phyloP scores from a whole-genome alignment of 129 eudicot species.

The Pseudognaphalium luteoalbum region DNA sequence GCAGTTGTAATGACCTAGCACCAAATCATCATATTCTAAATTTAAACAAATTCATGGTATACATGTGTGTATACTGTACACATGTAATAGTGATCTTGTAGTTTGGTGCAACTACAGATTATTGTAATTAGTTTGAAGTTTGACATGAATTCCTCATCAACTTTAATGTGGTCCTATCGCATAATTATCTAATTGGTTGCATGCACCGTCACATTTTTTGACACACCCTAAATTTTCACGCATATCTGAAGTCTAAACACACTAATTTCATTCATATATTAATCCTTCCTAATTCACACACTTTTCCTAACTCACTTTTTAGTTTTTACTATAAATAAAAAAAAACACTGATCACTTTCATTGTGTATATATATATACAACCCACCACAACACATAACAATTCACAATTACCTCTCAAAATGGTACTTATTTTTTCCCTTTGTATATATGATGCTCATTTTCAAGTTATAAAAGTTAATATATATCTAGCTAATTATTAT shows the following conservation, averaged over 20 bases:
- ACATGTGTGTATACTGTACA: too few relatives aligned
- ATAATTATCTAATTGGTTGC: slow-evolving; percentile 24
- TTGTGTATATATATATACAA: slow-evolving; percentile 27
- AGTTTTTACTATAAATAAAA: not conserved
- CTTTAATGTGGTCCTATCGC: not conserved
- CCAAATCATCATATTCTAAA: too few relatives aligned
- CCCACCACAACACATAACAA: slow-evolving; percentile 11
- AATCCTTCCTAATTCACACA: not conserved
- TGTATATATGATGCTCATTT: not conserved
- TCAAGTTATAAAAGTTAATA: not conserved
- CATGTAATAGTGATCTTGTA: too few relatives aligned
- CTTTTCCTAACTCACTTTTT: not conserved
- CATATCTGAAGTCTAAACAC: slow-evolving; percentile 13
- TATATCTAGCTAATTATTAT: not conserved
- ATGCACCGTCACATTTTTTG: slow-evolving; percentile 31
- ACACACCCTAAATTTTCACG: slow-evolving; percentile 17
- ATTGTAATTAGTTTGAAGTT: too few relatives aligned
- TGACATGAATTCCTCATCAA: too few relatives aligned
- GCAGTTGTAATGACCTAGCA: too few relatives aligned
- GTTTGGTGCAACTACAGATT: too few relatives aligned
- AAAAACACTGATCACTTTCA: not conserved
- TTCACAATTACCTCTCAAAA: slow-evolving; percentile 24
- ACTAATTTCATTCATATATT: not conserved
- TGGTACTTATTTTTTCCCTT: slow-evolving; percentile 3
- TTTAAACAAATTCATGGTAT: too few relatives aligned